These are phyloP conservation scores for Fusarium sterilihyphosum DNA, from an alignment of 2,329 filamentous ascomycete species.

Conservation along the genomic window DNA sequence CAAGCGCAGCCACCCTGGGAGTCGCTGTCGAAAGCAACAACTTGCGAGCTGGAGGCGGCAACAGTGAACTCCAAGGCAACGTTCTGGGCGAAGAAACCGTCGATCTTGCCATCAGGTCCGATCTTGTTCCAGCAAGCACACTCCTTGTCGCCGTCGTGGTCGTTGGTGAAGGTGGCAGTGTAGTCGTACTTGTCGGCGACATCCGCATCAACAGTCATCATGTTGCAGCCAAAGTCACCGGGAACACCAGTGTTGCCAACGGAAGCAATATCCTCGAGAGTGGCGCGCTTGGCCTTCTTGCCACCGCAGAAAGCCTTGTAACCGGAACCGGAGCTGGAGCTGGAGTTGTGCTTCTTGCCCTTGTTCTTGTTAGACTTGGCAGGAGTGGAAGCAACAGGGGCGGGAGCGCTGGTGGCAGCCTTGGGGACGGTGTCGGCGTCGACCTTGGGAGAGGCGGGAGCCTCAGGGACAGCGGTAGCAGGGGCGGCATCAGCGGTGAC, in stretches of 20 bases:
- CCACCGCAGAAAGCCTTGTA: slow-evolving; percentile 51
- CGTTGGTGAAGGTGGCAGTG: slow-evolving; percentile 54
- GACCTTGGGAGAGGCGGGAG: neutral
- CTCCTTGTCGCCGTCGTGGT: slow-evolving; percentile 46
- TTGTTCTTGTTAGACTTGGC: slow-evolving; percentile 5
- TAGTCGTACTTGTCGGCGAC: slow-evolving; percentile 56
- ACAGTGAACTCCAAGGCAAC: slow-evolving; percentile 55
- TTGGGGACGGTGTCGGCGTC: slow-evolving; percentile 8
- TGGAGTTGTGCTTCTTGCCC: slow-evolving; percentile 21
- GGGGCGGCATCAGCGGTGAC: slow-evolving; percentile 2
- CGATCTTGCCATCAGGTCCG: slow-evolving; percentile 53
- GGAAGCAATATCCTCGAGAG: slow-evolving; percentile 57
- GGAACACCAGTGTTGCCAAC: slow-evolving; percentile 57
- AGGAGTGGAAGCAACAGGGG: neutral
- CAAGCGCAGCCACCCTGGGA: slow-evolving; percentile 61
- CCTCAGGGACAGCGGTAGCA: slow-evolving; percentile 4
- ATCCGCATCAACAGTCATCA: slow-evolving; percentile 54
- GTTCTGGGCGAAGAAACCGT: slow-evolving; percentile 60
- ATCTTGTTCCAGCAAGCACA: slow-evolving; percentile 65
- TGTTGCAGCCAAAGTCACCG: slow-evolving; percentile 62
- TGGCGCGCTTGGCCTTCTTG: slow-evolving; percentile 57
- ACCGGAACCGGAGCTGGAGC: slow-evolving; percentile 32
- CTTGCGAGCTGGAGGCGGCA: slow-evolving; percentile 48
- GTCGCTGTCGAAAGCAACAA: slow-evolving; percentile 57
- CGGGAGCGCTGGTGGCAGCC: neutral